These are phyloP conservation scores for Fomitopsis palustris DNA, from an alignment of 1,284 basidiomycete species.

Conservation along the genomic window DNA sequence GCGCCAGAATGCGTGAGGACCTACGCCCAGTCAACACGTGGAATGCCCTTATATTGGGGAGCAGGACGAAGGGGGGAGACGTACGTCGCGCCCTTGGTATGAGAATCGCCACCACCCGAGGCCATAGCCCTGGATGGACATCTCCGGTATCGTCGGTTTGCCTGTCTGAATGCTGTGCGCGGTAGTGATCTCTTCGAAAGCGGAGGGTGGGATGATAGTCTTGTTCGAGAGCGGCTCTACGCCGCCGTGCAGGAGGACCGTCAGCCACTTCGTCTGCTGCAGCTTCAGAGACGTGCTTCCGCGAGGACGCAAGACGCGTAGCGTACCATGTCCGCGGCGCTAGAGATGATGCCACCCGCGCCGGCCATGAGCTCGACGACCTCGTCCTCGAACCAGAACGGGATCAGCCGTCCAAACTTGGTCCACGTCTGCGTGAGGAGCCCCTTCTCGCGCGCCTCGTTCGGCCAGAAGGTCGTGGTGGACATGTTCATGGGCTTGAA, in stretches of 20 bases:
- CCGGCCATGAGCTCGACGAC: conserved; percentile 24
- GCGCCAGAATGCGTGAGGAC: conserved; percentile 20
- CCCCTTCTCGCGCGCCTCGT: conserved; percentile 28
- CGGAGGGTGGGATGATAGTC: conserved; percentile 23
- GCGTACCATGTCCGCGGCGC: conserved; percentile 27
- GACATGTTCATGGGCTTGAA: conserved; percentile 32
- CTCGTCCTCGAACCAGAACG: conserved; percentile 25
- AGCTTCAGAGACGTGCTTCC: not conserved
- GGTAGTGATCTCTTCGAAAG: conserved; percentile 24
- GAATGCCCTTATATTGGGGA: no score
- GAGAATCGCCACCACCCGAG: conserved; percentile 26
- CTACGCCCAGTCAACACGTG: conserved; percentile 4
- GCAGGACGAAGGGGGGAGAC: not conserved
- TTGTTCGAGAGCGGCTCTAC: conserved; percentile 21
- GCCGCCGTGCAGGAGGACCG: conserved; percentile 25
- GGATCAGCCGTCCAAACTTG: conserved; percentile 23
- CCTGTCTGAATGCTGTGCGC: conserved; percentile 17
- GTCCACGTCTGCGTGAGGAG: conserved; percentile 31
- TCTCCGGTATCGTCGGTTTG: conserved; percentile 3
- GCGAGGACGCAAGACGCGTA: not conserved
- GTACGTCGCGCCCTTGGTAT: conserved; percentile 23
- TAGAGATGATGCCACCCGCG: conserved; percentile 31
- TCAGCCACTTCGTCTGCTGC: conserved; percentile 29
- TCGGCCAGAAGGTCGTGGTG: conserved; percentile 32
- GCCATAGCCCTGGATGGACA: conserved; percentile 26